These are phyloP conservation scores for Mucor velutinosus DNA, from an alignment of 371 early-diverging fungal species.

Conservation along the genomic window DNA sequence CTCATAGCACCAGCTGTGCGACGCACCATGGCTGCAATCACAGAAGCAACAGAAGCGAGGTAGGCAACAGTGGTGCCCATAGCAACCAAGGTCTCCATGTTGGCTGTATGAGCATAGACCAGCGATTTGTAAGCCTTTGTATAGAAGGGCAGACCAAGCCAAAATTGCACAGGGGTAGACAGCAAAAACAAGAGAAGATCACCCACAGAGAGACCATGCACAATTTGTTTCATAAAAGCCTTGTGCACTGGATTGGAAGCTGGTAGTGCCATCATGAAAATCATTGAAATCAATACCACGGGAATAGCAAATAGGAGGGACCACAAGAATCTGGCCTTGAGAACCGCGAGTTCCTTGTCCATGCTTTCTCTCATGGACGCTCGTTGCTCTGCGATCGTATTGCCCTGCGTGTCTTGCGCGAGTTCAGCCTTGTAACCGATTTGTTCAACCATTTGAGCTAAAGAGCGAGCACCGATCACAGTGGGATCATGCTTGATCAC, in stretches of 20 bases:
- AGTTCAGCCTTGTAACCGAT: constrained; percentile 63
- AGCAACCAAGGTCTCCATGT: constrained; percentile 72
- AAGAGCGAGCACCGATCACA: constrained; percentile 48
- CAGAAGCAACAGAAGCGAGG: constrained; percentile 56
- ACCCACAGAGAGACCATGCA: constrained; percentile 49
- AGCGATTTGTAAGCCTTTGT: constrained; percentile 57
- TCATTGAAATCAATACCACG: constrained; percentile 62
- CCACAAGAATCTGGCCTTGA: constrained; percentile 52
- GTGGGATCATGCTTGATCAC: constrained; percentile 61
- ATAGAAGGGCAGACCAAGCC: constrained; percentile 59
- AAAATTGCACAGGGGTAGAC: constrained; percentile 63
- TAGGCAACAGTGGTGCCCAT: constrained; percentile 74
- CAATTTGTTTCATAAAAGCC: constrained; percentile 37
- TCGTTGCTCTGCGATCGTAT: constrained; percentile 39
- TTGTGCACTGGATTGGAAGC: constrained; percentile 37
- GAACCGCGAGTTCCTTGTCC: constrained; percentile 45
- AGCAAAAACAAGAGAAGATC: constrained; percentile 55
- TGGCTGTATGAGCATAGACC: constrained; percentile 60
- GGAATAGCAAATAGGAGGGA: constrained; percentile 64
- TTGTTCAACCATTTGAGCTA: constrained; percentile 61
- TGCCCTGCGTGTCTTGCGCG: constrained; percentile 33
- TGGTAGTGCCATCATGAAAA: constrained; percentile 64
- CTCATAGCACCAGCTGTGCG: constrained; percentile 29
- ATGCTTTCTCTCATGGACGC: constrained; percentile 51
- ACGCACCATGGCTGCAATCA: constrained; percentile 55